Conservation (phyloP, 768 basidiomycete genomes). For the Crucibulum laeve region DNA sequence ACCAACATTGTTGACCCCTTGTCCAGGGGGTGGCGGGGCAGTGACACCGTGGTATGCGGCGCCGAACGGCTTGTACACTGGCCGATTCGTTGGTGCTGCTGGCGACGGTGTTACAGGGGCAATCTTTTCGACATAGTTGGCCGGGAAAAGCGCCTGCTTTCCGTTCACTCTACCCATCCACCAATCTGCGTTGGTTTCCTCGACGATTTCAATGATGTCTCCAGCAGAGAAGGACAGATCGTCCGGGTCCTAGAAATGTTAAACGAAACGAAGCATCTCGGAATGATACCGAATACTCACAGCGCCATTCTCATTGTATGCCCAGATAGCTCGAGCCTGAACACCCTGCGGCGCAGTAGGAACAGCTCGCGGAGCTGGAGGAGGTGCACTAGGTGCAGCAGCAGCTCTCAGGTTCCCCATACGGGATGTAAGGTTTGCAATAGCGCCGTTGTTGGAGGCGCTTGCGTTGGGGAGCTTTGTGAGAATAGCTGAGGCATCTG, state of each 20-base stretch:
- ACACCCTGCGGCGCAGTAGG: conserved; percentile 15
- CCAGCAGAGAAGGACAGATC: conserved; percentile 76
- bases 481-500: conserved; percentile 46
- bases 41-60: conserved; percentile 37
- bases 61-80: conserved; percentile 38
- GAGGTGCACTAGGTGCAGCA: conserved; percentile 7
- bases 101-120: conserved; percentile 13
- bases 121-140: conserved; percentile 65
- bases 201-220: conserved; percentile 73
- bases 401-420: conserved; percentile 12
- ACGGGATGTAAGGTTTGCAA: conserved; percentile 13
- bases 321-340: conserved; percentile 59
- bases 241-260: conserved; percentile 53
- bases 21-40: conserved; percentile 29
- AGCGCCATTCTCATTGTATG: conserved; percentile 56
- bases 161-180: conserved; percentile 71
- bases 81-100: conserved; percentile 19
- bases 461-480: conserved; percentile 38
- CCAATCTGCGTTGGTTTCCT: conserved; percentile 85
- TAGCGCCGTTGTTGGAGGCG: conserved; percentile 4
- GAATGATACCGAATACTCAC: conserved; percentile 25
- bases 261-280: conserved; percentile 3
- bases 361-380: conserved; percentile 10
- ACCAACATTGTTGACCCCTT: conserved; percentile 34
- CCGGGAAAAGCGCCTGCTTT: conserved; percentile 73